Conservation (phyloP, 2,329 filamentous ascomycete species). For the Delphinella strobiligena region DNA sequence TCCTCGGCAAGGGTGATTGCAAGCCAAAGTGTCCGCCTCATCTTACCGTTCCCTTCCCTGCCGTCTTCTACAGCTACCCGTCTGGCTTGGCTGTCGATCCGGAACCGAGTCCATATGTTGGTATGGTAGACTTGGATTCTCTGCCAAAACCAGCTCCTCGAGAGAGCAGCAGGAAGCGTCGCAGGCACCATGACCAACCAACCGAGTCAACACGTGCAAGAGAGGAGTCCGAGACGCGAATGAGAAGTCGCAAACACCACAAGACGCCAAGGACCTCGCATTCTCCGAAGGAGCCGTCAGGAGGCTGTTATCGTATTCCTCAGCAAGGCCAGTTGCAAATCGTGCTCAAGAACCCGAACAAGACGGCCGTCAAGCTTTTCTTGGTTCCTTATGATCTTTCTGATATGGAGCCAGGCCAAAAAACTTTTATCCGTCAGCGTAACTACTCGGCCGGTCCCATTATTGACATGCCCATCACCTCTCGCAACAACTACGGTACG, state of each 20-base stretch:
- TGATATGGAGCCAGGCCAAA: slow-evolving; percentile 87
- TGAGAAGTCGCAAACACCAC: slow-evolving; percentile 21
- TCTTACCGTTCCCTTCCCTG: slow-evolving; percentile 80
- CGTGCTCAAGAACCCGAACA: slow-evolving; percentile 95
- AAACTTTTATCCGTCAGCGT: slow-evolving; percentile 90
- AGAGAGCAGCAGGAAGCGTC: neutral
- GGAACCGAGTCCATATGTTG: slow-evolving; percentile 90
- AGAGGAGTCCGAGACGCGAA: slow-evolving; percentile 14
- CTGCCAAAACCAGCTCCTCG: slow-evolving; percentile 33
- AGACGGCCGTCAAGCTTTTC: slow-evolving; percentile 93
- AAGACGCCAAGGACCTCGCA: slow-evolving; percentile 47
- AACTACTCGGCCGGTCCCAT: slow-evolving; percentile 83
- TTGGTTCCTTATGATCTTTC: slow-evolving; percentile 83
- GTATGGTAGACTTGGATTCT: slow-evolving; percentile 77
- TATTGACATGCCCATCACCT: slow-evolving; percentile 53
- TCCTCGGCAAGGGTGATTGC: slow-evolving; percentile 79
- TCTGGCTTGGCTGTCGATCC: slow-evolving; percentile 58
- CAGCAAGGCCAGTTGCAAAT: slow-evolving; percentile 91
- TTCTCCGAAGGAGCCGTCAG: slow-evolving; percentile 57
- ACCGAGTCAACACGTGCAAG: neutral
- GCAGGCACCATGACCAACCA: neutral
- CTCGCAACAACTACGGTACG: slow-evolving; percentile 36
- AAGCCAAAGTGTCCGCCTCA: slow-evolving; percentile 82
- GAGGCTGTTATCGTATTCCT: slow-evolving; percentile 87
- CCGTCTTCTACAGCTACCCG: slow-evolving; percentile 90